phyloP scores from a whole-genome alignment of 192 early-diverging fungal species.

The Spizellomyces sp. region DNA sequence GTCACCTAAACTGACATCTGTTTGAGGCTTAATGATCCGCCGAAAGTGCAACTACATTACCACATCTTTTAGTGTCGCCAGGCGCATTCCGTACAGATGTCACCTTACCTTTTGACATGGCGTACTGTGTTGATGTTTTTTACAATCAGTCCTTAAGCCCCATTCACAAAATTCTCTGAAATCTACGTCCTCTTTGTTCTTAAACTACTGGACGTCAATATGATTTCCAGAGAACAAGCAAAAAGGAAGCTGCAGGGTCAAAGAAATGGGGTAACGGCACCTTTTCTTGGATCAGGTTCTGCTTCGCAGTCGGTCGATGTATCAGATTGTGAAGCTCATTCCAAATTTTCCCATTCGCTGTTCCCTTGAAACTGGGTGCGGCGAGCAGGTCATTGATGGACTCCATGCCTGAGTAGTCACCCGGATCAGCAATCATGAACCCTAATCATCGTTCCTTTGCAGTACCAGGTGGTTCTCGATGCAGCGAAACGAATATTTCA shows the following conservation, averaged over 20 bases:
- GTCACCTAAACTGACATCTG: constrained; percentile 57
- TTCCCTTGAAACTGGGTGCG: constrained; percentile 7
- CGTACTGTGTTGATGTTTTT: background rate
- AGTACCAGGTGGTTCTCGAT: no score
- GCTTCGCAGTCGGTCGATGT: constrained; percentile 33
- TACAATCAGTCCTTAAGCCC: constrained; percentile 48
- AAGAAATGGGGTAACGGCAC: constrained; percentile 8
- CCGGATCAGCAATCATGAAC: no score
- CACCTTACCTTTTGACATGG: background rate
- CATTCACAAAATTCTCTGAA: constrained; percentile 57
- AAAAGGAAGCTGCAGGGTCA: background rate
- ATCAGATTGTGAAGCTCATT: constrained; percentile 33
- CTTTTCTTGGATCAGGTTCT: constrained; percentile 37
- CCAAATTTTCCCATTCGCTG: background rate
- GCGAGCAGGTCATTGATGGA: constrained; percentile 5
- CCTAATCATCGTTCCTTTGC: no score
- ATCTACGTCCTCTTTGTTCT: constrained; percentile 4
- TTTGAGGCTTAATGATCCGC: constrained; percentile 50
- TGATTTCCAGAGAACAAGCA: background rate
- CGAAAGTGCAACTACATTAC: constrained; percentile 54
- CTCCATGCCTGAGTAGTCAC: background rate
- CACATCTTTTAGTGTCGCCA: background rate
- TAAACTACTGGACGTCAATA: no score
- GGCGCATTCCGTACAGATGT: background rate
- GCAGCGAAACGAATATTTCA: no score